Evolutionary conservation across 139 green algal species (phyloP).

Genomic region (Chlamydomonas sp.): DNA sequence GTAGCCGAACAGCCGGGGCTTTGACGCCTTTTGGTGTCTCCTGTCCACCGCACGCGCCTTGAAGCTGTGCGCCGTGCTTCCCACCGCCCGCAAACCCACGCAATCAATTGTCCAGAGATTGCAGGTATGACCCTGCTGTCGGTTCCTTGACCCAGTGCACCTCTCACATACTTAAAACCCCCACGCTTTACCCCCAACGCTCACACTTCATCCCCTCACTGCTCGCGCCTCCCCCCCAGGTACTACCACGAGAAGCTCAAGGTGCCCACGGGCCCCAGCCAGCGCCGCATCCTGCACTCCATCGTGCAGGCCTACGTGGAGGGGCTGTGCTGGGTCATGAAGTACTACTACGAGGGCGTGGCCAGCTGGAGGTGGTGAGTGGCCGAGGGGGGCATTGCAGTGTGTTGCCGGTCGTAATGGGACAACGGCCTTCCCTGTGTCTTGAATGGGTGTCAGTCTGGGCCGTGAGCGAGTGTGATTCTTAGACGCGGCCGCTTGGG

Average conservation of each 20-base stretch:
- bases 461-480: no score
- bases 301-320: constrained; percentile 91
- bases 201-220: not conserved
- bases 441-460: no score
- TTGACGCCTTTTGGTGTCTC: no score
- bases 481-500: no score
- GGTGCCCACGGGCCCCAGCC: constrained; percentile 27
- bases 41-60: no score
- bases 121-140: no score
- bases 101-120: no score
- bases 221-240: not conserved
- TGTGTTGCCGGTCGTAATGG: not conserved
- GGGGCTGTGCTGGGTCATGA: constrained; percentile 97
- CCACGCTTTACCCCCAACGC: not conserved
- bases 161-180: not conserved
- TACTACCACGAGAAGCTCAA: constrained; percentile 68
- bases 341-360: constrained; percentile 92
- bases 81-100: no score
- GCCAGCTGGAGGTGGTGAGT: constrained; percentile 72
- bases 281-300: constrained; percentile 45
- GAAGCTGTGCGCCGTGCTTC: no score
- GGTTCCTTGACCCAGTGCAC: no score
- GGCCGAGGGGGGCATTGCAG: not conserved
- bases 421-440: no score
- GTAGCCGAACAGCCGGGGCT: no score